Base-by-base conservation (phyloP, 768 basidiomycete genomes). In the Neoboletus magnificus region DNA sequence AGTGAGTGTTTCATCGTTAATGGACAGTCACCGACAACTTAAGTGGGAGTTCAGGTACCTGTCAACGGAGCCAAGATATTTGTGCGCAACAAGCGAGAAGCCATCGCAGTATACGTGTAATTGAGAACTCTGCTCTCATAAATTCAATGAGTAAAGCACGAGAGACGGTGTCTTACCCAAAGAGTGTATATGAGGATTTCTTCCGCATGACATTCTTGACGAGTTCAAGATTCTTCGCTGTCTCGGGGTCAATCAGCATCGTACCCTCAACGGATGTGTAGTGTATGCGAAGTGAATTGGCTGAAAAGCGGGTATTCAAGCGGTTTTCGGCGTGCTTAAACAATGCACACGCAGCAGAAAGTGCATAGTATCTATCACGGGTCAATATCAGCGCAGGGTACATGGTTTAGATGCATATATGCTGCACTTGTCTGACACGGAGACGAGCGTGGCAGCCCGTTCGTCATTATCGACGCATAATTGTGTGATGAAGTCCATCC, bases 211-310 rank as follows among this genome's bases (percentile, higher is more conserved):
- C 79, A 66, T 95, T 98, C 10, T 77, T 82, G 16, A 96, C 88
- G 2, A 99, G 77, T 66, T 99, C 97, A 7, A 99, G 79, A 67
- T 96, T 94, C 40, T 82, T 82, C 3, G 85, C 91, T 0, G 90
- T 93, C 57, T 94, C 94, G 0, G 85, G 80, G 66, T 98, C 97
- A 59, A 99, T 89, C 80, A 97, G 81, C 89, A 98, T 91, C 0
- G 92, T 95, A 0, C 95, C 95, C 67, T 95, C 91, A 0, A 90
- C 85, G 2, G 89, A 83, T 1, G 82, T 76, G 64, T 89, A 94
- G 22, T 83, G 79, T 52, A 93, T 91, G 33, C 85, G 80, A 23
- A 93, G 75, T 10, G 91, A 91, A 4, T 74, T 76, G 0, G 79
- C 70, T 1, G 89, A 79, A 67, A 90, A 98, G 15, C 84, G 81